Conservation (phyloP, 202 grass and related monocot genomes). For the Eragrostis tef region DNA sequence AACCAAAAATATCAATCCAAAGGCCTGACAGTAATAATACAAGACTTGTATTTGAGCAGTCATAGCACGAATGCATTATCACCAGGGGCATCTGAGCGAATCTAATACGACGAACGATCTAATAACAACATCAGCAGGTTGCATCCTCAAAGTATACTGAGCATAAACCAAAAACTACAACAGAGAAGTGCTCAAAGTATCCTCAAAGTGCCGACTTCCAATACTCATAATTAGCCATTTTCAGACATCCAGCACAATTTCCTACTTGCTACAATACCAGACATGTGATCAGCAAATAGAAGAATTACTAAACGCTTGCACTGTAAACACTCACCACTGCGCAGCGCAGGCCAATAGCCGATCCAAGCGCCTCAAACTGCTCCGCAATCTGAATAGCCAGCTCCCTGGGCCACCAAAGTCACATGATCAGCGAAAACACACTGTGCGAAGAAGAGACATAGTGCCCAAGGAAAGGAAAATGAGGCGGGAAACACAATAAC, state of each 20-base stretch:
- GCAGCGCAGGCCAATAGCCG: conserved; percentile 61
- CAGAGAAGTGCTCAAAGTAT: not conserved
- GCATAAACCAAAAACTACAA: not conserved
- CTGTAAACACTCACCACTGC: conserved; percentile 65
- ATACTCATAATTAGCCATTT: not conserved
- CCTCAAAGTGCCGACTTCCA: too few species aligned
- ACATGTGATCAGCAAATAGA: not conserved
- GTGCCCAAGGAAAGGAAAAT: not conserved
- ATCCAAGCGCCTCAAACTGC: conserved; percentile 85
- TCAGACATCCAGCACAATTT: not conserved
- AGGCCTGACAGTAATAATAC: not conserved
- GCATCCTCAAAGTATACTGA: not conserved
- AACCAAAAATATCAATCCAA: conserved; percentile 12
- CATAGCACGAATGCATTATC: not conserved
- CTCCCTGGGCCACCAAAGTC: conserved; percentile 56
- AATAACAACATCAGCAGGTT: not conserved
- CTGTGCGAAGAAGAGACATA: not conserved
- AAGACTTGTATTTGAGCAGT: not conserved
- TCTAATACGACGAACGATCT: not conserved
- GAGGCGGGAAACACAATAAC: not conserved
- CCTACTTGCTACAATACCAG: not conserved
- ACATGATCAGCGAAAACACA: conserved; percentile 4
- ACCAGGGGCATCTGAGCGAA: not conserved
- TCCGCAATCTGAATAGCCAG: conserved; percentile 88
- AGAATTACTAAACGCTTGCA: not conserved